Base-by-base conservation (phyloP, 2,329 filamentous ascomycete species). In the Lasiodiplodia citricola region DNA sequence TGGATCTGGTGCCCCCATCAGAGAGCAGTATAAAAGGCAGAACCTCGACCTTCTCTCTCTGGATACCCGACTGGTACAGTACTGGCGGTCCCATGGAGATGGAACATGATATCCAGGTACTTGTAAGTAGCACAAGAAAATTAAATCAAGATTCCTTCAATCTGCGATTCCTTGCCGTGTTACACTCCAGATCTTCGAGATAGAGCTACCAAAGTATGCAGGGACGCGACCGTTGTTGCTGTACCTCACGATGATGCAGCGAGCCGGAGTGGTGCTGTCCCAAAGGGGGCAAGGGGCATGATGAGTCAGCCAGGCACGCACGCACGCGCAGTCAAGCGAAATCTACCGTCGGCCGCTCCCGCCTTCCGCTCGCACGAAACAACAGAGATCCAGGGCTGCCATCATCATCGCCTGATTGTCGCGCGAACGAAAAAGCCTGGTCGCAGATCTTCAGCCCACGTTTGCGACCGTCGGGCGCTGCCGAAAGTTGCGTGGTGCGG, bases 341-440 rank as follows among this genome's bases (percentile, higher is more conserved):
- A 47, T 47, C 25, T 28, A 18, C 58, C 58, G 23, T 63, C 25
- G 58, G 41, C 21, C 58, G 58, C 58, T 35, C 25, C 58, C 58
- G 58, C 58, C 25, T 21, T 35, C 37, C 13, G 21, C 8, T 60
- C 57, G 57, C 57, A 60, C 57, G 57, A 47, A 63, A 50, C 56
- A 55, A 41, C 55, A 7, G 13, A 11, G 13, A 11, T n/a, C 4
- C 23, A 47, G 23, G 23, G 14, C 13, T 21, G 25, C 18, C 58
- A 28, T 35, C 58, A 63, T 25, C 41, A 50, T 63, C 14, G 58
- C 58, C 23, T 51, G 58, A 63, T n/a, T 13, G 21, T 63, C 41
- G 37, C n/a, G 55, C 55, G 35, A 58, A 23, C 37, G 37, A 14
- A 35, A 21, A 4, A 16, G 13, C 10, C 57, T 28, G 21, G 57